Base-by-base conservation (phyloP, 2,329 filamentous ascomycete genomes). In the Botrytis galanthina region DNA sequence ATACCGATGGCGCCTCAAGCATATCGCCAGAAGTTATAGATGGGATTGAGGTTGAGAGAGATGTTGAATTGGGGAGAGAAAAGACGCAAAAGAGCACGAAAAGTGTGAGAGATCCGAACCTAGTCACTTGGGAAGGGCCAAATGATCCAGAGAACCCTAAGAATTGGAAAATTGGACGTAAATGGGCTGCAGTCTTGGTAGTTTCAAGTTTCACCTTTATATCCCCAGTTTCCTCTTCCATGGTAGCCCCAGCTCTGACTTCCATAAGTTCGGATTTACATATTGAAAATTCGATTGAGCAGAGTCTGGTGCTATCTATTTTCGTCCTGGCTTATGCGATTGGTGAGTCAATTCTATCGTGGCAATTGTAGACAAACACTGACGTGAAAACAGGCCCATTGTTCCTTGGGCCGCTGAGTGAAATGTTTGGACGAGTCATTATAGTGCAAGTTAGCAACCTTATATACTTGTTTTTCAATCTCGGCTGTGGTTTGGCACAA, bases 341-440 rank as follows among this genome's bases (percentile, higher is more conserved):
- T 37, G 70, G 70, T 66, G 66, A 42, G 37, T 67, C 20, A 12
- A 59, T 44, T 60, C 20, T 54, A 32, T 44, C 5, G 4, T 32
- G 16, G 26, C 37, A 44, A 22, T 12, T 48, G 12, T 39, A 44
- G 29, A 14, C 46, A 67, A 32, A 32, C 22, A 37, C 29, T 72
- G 22, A 72, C 37, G 60, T 26, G 75, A 84, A 84, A 35, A 83
- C 83, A 39, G 85, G 85, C 0, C 85, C 85, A 1, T 73, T 80
- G 2, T 73, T 92, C 6, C 92, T 90, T 87, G 91, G 91, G 1
- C 90, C 90, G 0, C 80, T 86, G 8, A 86, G 86, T 0, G 86
- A 88, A 74, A 80, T 87, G 0, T 87, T 84, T 70, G 87, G 86
- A 0, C 78, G 87, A 2, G 77, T 82, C 57, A 77, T 78, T 0